Percentiles rank a stretch among this genome's conserved stretches.
phyloP scores from a whole-genome alignment of 148 eudicot genomes.

The Diospyros kaki region DNA sequence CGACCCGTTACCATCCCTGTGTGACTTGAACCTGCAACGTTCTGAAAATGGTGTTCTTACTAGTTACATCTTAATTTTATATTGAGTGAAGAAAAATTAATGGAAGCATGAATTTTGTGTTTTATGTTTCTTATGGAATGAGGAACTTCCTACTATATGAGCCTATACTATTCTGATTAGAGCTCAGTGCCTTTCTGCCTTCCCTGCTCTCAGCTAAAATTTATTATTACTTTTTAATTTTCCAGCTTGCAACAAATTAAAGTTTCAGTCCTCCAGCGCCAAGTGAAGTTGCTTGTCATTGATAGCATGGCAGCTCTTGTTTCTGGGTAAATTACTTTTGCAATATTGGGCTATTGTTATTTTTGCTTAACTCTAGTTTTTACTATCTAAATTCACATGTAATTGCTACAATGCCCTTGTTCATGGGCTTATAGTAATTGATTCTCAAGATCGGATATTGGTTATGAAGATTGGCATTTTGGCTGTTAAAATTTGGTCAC shows the following conservation, averaged over 20 bases:
- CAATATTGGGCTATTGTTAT: background rate
- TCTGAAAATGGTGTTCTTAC: too few species aligned
- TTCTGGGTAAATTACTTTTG: slow-evolving; percentile 45
- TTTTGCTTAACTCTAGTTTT: background rate
- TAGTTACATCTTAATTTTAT: background rate
- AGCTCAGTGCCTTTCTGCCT: too few species aligned
- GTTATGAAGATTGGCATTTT: background rate
- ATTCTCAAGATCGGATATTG: background rate
- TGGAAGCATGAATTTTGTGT: background rate
- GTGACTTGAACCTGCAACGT: too few species aligned
- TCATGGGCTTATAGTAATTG: background rate
- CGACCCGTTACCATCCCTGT: too few species aligned
- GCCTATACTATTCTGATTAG: too few species aligned
- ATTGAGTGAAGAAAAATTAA: background rate
- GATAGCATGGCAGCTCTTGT: slow-evolving; percentile 88
- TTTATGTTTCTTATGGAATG: background rate
- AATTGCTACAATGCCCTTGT: background rate
- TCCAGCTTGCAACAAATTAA: slow-evolving; percentile 83
- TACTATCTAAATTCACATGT: background rate
- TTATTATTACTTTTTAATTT: background rate
- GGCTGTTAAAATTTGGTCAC: background rate
- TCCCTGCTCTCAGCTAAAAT: too few species aligned
- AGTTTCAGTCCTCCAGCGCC: slow-evolving; percentile 57
- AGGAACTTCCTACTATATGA: background rate
- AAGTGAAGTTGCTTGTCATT: slow-evolving; percentile 77